Conservation (phyloP, 106 monocot species). For the Platanthera zijinensis region DNA sequence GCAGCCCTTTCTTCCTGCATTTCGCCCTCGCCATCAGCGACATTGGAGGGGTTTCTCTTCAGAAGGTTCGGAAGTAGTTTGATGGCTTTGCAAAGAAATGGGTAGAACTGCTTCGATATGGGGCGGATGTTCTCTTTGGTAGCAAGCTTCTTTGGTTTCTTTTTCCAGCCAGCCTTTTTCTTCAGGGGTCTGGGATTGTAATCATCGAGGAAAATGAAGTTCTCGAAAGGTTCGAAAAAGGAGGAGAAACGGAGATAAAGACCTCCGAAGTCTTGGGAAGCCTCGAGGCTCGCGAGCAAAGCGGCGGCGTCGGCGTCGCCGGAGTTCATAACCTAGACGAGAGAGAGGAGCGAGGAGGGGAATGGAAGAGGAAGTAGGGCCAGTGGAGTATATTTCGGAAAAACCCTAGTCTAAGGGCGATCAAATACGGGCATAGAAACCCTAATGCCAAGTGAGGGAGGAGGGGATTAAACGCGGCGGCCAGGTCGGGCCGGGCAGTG, state of each 20-base stretch:
- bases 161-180: constrained; percentile 11
- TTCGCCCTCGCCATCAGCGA: not conserved
- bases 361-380: not conserved
- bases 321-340: not conserved
- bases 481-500: too few species aligned
- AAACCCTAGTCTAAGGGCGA: too few species aligned
- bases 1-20: constrained; percentile 1
- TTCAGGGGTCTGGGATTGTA: constrained; percentile 11
- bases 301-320: not conserved
- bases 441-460: too few species aligned
- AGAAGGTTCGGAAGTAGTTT: constrained; percentile 40
- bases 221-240: constrained; percentile 36
- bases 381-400: too few species aligned
- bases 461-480: too few species aligned
- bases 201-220: constrained; percentile 19
- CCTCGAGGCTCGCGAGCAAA: not conserved
- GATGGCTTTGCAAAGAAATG: constrained; percentile 45
- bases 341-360: not conserved
- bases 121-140: constrained; percentile 23
- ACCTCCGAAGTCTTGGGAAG: not conserved
- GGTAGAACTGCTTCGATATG: constrained; percentile 55
- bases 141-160: constrained; percentile 2
- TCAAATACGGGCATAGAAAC: too few species aligned
- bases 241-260: constrained; percentile 23
- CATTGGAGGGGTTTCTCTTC: constrained; percentile 4